phyloP scores from a whole-genome alignment of 78 protist genomes.

The Dictyostelium purpureum region DNA sequence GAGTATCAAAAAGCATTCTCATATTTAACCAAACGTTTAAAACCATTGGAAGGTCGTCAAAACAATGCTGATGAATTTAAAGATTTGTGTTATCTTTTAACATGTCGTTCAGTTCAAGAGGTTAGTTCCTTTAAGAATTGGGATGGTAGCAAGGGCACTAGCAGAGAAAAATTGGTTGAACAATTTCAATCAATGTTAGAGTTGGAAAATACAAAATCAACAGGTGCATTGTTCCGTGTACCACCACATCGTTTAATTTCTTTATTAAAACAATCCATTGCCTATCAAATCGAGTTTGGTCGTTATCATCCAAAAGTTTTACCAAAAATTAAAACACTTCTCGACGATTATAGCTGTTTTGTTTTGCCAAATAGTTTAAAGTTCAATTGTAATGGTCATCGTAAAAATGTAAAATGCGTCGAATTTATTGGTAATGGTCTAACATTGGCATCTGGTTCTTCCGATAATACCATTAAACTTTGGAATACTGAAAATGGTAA shows the following conservation, averaged over 20 bases:
- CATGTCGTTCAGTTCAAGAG: conserved; percentile 83
- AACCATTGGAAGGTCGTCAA: conserved; percentile 86
- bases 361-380: conserved; percentile 84
- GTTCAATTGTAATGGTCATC: conserved; percentile 74
- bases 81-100: conserved; percentile 88
- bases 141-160: conserved; percentile 70
- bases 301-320: conserved; percentile 82
- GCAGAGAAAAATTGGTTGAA: conserved; percentile 62
- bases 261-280: conserved; percentile 84
- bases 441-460: conserved; percentile 67
- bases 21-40: conserved; percentile 80
- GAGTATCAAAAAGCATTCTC: conserved; percentile 85
- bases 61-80: conserved; percentile 80
- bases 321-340: conserved; percentile 80
- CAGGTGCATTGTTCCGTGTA: conserved; percentile 21
- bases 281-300: conserved; percentile 87
- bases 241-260: conserved; percentile 68
- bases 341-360: conserved; percentile 83
- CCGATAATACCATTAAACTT: conserved; percentile 65
- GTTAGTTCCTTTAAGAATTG: conserved; percentile 68
- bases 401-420: conserved; percentile 86
- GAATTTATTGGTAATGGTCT: conserved; percentile 82
- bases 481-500: conserved; percentile 76
- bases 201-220: conserved; percentile 47
- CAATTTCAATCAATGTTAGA: conserved; percentile 70